phyloP scores from a whole-genome alignment of 2,329 filamentous ascomycete species.

The Aspergillus eucalypticola region DNA sequence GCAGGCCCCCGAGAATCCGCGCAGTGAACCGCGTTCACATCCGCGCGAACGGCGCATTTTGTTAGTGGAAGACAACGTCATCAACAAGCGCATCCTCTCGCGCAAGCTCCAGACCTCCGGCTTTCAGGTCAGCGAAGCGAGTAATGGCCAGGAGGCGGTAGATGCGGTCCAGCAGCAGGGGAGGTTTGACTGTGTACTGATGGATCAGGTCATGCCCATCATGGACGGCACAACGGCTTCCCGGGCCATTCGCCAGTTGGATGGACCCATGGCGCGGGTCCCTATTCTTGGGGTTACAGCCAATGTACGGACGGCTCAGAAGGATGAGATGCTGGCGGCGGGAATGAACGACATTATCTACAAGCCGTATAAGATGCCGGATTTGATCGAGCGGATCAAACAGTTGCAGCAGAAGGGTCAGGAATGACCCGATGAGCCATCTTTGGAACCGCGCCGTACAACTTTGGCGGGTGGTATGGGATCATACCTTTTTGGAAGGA shows the following conservation, averaged over 20 bases:
- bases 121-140: conserved; percentile 37
- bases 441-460: too few relatives aligned
- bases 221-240: conserved; percentile 80
- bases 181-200: conserved; percentile 65
- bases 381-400: conserved; percentile 67
- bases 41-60: conserved; percentile 28
- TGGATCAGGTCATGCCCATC: conserved; percentile 82
- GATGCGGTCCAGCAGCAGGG: conserved; percentile 35
- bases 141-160: conserved; percentile 47
- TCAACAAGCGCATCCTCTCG: conserved; percentile 44
- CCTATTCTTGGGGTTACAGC: conserved; percentile 58
- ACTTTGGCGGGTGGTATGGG: too few relatives aligned
- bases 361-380: conserved; percentile 76
- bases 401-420: conserved; percentile 42
- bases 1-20: background rate
- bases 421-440: background rate
- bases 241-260: conserved; percentile 66
- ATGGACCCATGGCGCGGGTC: conserved; percentile 48
- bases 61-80: conserved; percentile 48
- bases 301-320: conserved; percentile 74
- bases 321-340: conserved; percentile 67
- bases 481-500: too few relatives aligned
- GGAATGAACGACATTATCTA: conserved; percentile 78
- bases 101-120: conserved; percentile 40
- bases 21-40: background rate